phyloP scores from a whole-genome alignment of 2,329 filamentous ascomycete species.

The Botrytis elliptica region DNA sequence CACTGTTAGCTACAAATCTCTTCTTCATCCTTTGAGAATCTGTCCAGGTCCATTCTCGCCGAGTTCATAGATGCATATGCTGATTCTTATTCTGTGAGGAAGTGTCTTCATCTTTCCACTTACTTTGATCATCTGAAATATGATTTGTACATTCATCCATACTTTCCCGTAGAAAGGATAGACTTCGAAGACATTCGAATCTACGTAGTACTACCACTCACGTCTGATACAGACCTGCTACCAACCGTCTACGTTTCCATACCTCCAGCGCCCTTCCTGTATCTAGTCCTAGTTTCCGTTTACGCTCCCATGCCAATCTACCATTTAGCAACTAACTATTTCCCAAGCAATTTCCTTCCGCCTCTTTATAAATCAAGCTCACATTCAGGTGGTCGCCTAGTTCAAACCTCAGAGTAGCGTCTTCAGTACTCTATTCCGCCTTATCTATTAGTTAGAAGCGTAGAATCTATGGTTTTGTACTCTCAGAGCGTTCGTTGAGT shows the following conservation, averaged over 20 bases:
- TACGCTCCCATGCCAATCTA: not conserved
- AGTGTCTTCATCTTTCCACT: conserved; percentile 72
- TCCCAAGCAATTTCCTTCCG: not conserved
- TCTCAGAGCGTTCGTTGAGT: not conserved
- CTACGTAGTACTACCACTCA: not conserved
- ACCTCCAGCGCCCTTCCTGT: not conserved
- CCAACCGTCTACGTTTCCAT: not conserved
- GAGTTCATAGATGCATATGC: conserved; percentile 64
- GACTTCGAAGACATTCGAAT: not conserved
- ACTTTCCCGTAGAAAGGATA: not conserved
- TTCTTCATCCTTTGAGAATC: conserved; percentile 62
- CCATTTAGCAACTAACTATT: not conserved
- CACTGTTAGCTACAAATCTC: conserved; percentile 53
- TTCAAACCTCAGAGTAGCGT: not conserved
- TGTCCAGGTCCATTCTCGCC: conserved; percentile 64
- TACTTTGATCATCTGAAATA: conserved; percentile 70
- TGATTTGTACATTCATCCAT: conserved; percentile 44
- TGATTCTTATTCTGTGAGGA: conserved; percentile 72
- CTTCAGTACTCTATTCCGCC: not conserved
- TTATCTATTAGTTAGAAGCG: not conserved
- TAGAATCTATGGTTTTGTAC: not conserved
- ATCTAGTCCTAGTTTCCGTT: not conserved
- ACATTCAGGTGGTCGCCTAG: no score
- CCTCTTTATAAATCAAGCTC: not conserved
- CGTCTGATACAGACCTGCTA: not conserved